These are phyloP conservation scores for Anthoceros angustus DNA, from an alignment of 225 moss, liverwort and hornwort species.

Conservation along the genomic window DNA sequence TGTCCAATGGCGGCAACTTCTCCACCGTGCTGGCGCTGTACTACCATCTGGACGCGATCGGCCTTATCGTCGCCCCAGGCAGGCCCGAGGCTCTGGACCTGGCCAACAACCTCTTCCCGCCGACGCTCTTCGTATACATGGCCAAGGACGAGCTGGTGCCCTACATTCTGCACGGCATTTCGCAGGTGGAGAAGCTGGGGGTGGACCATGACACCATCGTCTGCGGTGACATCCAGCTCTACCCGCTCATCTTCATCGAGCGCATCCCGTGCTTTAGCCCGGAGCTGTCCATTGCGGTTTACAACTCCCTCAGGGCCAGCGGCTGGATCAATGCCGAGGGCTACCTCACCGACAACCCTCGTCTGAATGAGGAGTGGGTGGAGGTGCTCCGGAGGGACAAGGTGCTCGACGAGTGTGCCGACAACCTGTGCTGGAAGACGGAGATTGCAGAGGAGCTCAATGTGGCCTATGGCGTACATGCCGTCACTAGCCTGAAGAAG, in stretches of 20 bases:
- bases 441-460: background rate
- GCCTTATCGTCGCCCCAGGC: background rate
- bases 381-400: background rate
- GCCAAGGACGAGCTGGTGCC: conserved; percentile 4
- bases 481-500: background rate
- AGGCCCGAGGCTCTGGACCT: background rate
- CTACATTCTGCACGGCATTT: background rate
- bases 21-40: background rate
- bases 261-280: background rate
- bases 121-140: background rate
- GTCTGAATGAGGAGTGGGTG: background rate
- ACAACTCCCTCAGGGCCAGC: background rate
- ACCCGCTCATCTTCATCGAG: background rate
- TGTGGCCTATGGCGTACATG: background rate
- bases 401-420: background rate
- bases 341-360: background rate
- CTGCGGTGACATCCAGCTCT: background rate
- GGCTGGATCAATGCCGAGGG: background rate
- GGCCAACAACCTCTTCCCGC: background rate
- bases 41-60: background rate
- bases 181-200: background rate
- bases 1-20: background rate
- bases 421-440: background rate
- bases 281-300: background rate
- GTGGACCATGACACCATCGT: background rate